A percentile compares a stretch with the other conserved stretches of the same genome.
Conservation (phyloP, 441 rosid species). For the Croton laevigatus region DNA sequence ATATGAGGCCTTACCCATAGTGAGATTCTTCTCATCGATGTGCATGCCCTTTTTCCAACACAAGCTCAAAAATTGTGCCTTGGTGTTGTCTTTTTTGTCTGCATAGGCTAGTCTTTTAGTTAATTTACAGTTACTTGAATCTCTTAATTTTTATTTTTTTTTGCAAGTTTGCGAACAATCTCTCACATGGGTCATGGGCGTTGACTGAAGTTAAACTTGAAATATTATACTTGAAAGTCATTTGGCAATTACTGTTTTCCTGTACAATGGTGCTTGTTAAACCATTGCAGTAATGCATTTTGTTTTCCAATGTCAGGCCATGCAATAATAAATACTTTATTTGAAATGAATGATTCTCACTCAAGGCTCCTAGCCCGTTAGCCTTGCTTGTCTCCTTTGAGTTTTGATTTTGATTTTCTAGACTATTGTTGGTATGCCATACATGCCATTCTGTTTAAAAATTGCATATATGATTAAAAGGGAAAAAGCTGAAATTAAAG, state of each 20-base stretch:
- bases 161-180: not conserved
- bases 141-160: not conserved
- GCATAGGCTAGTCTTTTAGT: not conserved
- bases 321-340: too few relatives aligned
- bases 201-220: not conserved
- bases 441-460: too few relatives aligned
- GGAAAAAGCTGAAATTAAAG: too few relatives aligned
- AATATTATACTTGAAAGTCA: not conserved
- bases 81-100: not conserved
- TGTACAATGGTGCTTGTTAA: constrained; percentile 2
- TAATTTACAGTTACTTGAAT: not conserved
- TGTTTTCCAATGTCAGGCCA: constrained; percentile 46
- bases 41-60: not conserved
- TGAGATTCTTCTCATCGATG: not conserved
- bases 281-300: not conserved
- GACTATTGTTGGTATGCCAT: too few relatives aligned
- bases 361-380: too few relatives aligned
- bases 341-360: too few relatives aligned
- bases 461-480: too few relatives aligned
- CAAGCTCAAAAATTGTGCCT: not conserved
- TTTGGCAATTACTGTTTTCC: not conserved
- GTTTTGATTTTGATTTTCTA: too few relatives aligned
- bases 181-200: not conserved
- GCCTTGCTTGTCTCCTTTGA: too few relatives aligned
- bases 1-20: not conserved